A percentile compares a stretch with the other conserved stretches of the same genome.
phyloP scores from a whole-genome alignment of 495 filamentous ascomycete species.

The Stereocaulon alpinum region DNA sequence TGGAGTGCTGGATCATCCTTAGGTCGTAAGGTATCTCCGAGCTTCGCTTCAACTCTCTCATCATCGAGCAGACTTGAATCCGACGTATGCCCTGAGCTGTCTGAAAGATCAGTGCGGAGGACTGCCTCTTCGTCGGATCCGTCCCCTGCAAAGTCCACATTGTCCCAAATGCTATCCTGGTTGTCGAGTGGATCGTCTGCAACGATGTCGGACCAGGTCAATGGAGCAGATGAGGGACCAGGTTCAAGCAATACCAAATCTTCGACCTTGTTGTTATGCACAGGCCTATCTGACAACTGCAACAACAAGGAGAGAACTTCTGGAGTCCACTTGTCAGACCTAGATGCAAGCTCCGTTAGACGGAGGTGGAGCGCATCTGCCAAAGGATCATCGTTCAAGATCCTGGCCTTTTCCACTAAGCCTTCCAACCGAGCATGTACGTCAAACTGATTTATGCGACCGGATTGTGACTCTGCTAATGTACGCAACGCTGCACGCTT shows the following conservation, averaged over 20 bases:
- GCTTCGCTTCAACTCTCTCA: constrained; percentile 4
- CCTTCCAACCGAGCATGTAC: constrained; percentile 63
- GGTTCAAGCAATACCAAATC: constrained; percentile 43
- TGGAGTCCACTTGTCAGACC: constrained; percentile 52
- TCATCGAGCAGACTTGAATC: not conserved
- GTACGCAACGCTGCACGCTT: constrained; percentile 41
- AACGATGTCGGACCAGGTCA: constrained; percentile 70
- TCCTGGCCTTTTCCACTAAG: constrained; percentile 76
- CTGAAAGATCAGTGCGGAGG: not conserved
- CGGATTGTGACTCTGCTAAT: constrained; percentile 50
- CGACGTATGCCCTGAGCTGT: not conserved
- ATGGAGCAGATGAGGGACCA: constrained; percentile 32
- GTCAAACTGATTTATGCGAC: constrained; percentile 81
- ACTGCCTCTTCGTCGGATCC: constrained; percentile 47
- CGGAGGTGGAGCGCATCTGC: constrained; percentile 64
- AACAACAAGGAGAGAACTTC: constrained; percentile 74
- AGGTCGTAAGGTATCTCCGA: constrained; percentile 5
- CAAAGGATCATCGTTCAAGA: constrained; percentile 66
- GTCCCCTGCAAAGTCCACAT: constrained; percentile 58
- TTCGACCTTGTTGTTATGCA: constrained; percentile 52
- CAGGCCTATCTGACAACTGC: constrained; percentile 71
- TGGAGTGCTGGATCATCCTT: not conserved
- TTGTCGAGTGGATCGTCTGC: constrained; percentile 59
- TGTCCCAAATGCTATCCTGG: constrained; percentile 66
- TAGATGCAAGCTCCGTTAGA: constrained; percentile 45